Conservation (phyloP, 2,329 filamentous ascomycete species). For the Alternaria brassicicola region DNA sequence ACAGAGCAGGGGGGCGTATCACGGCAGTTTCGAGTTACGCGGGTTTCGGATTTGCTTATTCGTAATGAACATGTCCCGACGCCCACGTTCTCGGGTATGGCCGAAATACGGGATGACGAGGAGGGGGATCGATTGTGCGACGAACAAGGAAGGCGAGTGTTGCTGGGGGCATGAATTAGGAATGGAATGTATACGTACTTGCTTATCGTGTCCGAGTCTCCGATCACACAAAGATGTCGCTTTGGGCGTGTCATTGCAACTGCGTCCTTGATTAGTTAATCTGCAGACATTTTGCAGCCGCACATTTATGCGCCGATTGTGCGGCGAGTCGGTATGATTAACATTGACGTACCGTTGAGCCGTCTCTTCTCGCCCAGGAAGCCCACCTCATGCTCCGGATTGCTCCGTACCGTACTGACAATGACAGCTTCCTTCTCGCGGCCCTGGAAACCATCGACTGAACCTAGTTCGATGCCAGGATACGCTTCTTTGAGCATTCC, state of each 20-base stretch:
- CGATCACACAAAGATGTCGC: constrained; percentile 86
- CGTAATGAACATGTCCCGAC: constrained; percentile 12
- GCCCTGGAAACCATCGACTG: constrained; percentile 96
- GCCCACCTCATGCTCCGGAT: constrained; percentile 83
- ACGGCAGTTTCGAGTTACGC: constrained; percentile 23
- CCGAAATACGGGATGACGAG: neutral
- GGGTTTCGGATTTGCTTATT: constrained; percentile 7
- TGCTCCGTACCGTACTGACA: constrained; percentile 92
- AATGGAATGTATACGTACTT: constrained; percentile 62
- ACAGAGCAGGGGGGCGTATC: constrained; percentile 18
- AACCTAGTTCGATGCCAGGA: constrained; percentile 89
- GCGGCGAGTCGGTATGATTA: neutral
- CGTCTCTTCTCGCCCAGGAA: constrained; percentile 91
- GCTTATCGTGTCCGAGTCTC: constrained; percentile 91
- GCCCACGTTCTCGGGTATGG: constrained; percentile 18
- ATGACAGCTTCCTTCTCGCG: constrained; percentile 96
- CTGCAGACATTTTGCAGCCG: neutral
- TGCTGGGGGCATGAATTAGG: constrained; percentile 6
- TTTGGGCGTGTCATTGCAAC: constrained; percentile 97
- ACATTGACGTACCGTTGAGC: constrained; percentile 74
- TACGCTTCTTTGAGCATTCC: constrained; percentile 78
- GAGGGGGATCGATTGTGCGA: neutral
- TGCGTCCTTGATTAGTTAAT: constrained; percentile 48
- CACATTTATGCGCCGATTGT: neutral
- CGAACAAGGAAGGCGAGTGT: neutral